These are phyloP conservation scores for Perilla frutescens DNA, from an alignment of 257 asterid species.

Conservation along the genomic window DNA sequence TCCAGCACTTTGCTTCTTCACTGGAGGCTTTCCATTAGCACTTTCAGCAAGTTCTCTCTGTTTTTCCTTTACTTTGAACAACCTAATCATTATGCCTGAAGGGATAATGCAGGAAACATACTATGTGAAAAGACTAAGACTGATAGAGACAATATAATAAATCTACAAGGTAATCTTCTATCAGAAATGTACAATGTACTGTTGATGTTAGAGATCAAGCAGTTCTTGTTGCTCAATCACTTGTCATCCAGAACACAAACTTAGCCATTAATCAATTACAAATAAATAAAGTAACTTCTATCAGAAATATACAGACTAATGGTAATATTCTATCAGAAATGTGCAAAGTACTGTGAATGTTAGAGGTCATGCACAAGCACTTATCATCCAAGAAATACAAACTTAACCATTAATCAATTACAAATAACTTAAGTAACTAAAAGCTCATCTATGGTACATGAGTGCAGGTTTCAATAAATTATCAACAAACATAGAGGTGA, in stretches of 20 bases:
- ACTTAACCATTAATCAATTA: conserved; percentile 19
- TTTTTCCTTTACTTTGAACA: conserved; percentile 3
- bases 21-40: conserved; percentile 27
- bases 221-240: neutral
- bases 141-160: neutral
- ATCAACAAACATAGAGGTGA: neutral
- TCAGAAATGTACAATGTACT: conserved; percentile 13
- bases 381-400: neutral
- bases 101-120: conserved; percentile 10
- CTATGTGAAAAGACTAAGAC: neutral
- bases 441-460: neutral
- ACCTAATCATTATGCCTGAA: neutral
- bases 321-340: neutral
- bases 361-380: too few species aligned
- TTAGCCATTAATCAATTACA: conserved; percentile 15
- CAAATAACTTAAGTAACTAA: neutral
- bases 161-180: conserved; percentile 8
- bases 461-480: neutral
- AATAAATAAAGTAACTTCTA: neutral
- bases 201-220: neutral
- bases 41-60: neutral
- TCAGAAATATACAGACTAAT: too few species aligned
- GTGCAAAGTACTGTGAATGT: too few species aligned
- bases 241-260: conserved; percentile 9
- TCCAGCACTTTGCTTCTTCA: conserved; percentile 93